phyloP scores from a whole-genome alignment of 2,329 filamentous ascomycete species.

The Bertia moriformis region DNA sequence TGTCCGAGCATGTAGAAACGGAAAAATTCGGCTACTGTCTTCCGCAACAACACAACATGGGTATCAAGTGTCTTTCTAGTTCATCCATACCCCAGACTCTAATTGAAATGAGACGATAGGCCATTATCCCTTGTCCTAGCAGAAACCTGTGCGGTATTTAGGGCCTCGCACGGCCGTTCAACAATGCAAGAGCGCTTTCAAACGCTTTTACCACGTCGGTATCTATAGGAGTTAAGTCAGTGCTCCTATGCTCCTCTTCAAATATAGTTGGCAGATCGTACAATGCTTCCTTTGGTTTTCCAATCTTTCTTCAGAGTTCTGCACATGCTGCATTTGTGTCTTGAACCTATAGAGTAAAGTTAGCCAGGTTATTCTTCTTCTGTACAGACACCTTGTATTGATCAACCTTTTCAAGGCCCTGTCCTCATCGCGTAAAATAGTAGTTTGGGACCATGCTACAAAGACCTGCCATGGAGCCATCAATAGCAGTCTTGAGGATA shows the following conservation, averaged over 20 bases:
- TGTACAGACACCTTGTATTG: no score
- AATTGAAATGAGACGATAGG: no score
- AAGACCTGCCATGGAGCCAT: no score
- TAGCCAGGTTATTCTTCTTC: not conserved
- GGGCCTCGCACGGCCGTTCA: not conserved
- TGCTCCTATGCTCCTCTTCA: no score
- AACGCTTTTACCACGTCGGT: not conserved
- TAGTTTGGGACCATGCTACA: slow-evolving; percentile 34
- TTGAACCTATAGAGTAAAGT: slow-evolving; percentile 26
- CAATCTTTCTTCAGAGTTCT: slow-evolving; percentile 33
- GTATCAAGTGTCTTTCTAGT: no score
- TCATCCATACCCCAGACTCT: no score
- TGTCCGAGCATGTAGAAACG: no score
- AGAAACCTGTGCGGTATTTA: no score
- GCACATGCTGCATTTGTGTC: slow-evolving; percentile 38
- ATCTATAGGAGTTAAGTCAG: not conserved
- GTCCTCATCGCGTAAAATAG: slow-evolving; percentile 32
- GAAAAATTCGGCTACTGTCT: no score
- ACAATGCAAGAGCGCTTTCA: not conserved
- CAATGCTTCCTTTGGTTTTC: slow-evolving; percentile 41
- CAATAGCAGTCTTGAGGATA: no score
- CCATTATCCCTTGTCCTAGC: no score
- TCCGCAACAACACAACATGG: no score
- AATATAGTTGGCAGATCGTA: slow-evolving; percentile 16
- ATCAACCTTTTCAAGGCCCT: slow-evolving; percentile 38